These are phyloP conservation scores for Naganishia onofrii DNA, from an alignment of 768 basidiomycete genomes.

Conservation along the genomic window DNA sequence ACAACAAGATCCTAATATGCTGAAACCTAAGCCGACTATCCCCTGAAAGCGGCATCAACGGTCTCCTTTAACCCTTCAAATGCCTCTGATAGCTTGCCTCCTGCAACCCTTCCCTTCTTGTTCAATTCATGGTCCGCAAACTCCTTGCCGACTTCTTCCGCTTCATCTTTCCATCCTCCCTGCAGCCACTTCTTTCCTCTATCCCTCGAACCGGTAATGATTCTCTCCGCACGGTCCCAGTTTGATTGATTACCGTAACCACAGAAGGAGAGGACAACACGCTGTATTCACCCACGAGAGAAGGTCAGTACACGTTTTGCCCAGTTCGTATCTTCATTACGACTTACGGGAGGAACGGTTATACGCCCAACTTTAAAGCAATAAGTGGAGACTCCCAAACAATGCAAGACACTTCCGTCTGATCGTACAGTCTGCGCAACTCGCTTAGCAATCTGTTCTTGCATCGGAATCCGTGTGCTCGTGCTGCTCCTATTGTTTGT, in stretches of 20 bases:
- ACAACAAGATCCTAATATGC: too few relatives aligned
- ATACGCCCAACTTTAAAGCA: slow-evolving; percentile 34
- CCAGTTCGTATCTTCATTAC: too few relatives aligned
- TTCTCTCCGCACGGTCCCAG: slow-evolving; percentile 25
- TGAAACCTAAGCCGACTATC: not conserved
- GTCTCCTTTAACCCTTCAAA: slow-evolving; percentile 19
- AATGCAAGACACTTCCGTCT: slow-evolving; percentile 32
- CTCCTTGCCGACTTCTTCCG: slow-evolving; percentile 16
- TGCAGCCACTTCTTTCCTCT: slow-evolving; percentile 28
- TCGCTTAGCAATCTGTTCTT: slow-evolving; percentile 20
- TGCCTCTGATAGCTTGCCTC: slow-evolving; percentile 23
- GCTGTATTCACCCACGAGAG: not conserved
- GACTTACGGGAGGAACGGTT: slow-evolving; percentile 34
- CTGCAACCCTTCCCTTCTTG: slow-evolving; percentile 11
- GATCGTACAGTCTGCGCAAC: slow-evolving; percentile 11
- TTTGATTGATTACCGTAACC: slow-evolving; percentile 30
- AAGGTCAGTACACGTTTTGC: too few relatives aligned
- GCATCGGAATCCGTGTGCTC: not conserved
- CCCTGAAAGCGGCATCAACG: slow-evolving; percentile 15
- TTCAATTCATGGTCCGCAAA: slow-evolving; percentile 23
- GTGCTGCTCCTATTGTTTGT: not conserved
- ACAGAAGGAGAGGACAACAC: slow-evolving; percentile 32
- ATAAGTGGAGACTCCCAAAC: slow-evolving; percentile 30
- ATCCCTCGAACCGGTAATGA: slow-evolving; percentile 17
- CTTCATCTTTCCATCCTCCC: slow-evolving; percentile 30